phyloP scores from a whole-genome alignment of 2,329 filamentous ascomycete species.

The Fusarium nisikadoi region DNA sequence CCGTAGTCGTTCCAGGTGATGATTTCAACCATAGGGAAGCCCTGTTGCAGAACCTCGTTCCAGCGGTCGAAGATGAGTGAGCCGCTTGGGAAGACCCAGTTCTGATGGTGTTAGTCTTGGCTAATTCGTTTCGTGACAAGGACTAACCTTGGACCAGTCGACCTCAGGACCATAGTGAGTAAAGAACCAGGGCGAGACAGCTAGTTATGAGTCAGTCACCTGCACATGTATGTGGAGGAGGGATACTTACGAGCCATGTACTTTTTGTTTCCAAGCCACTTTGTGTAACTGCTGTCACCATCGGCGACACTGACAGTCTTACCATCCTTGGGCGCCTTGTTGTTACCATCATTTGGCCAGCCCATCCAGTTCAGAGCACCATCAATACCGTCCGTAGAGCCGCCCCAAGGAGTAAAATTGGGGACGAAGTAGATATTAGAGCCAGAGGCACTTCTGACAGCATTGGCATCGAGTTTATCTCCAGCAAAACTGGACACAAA shows the following conservation, averaged over 20 bases:
- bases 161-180: constrained; percentile 54
- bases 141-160: constrained; percentile 22
- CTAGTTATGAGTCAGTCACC: constrained; percentile 24
- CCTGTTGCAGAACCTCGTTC: constrained; percentile 57
- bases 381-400: constrained; percentile 54
- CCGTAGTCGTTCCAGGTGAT: constrained; percentile 63
- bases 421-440: constrained; percentile 60
- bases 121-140: rapidly evolving
- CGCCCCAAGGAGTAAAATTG: constrained; percentile 58
- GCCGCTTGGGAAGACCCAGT: constrained; percentile 69
- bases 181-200: constrained; percentile 56
- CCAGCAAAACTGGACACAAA: constrained; percentile 66
- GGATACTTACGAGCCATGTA: constrained; percentile 56
- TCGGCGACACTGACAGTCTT: constrained; percentile 54
- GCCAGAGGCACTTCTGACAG: constrained; percentile 56
- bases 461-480: constrained; percentile 56
- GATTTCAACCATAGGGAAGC: constrained; percentile 60
- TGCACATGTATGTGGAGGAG: rapidly evolving
- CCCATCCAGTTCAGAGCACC: constrained; percentile 59
- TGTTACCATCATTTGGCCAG: constrained; percentile 58
- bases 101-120: constrained; percentile 58
- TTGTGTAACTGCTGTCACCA: constrained; percentile 49
- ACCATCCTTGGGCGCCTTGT: constrained; percentile 59
- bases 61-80: constrained; percentile 69
- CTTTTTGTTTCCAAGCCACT: constrained; percentile 52